Evolutionary conservation across 129 eudicot species (phyloP).

Genomic region (Cynara cardunculus): DNA sequence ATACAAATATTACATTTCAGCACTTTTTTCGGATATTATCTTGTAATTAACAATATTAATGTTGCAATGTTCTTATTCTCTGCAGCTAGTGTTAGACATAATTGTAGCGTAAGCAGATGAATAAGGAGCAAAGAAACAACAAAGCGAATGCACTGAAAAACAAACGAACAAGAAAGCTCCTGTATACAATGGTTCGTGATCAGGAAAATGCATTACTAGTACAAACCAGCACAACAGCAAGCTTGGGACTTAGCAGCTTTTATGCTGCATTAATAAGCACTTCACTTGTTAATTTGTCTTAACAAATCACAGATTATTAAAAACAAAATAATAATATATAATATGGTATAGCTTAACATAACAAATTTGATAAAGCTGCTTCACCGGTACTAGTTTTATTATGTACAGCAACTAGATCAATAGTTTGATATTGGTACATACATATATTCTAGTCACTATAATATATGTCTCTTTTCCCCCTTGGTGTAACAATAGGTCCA

Average conservation of each 20-base stretch:
- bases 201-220: not conserved
- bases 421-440: conserved; percentile 25
- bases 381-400: conserved; percentile 22
- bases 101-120: not conserved
- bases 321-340: conserved; percentile 1
- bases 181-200: not conserved
- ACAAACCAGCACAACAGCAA: not conserved
- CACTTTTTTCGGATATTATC: not conserved
- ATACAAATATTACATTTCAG: not conserved
- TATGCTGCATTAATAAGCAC: not conserved
- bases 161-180: not conserved
- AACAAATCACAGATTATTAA: conserved; percentile 1
- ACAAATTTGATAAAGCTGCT: conserved; percentile 32
- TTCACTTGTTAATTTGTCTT: conserved; percentile 1
- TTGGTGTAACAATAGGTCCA: conserved; percentile 17
- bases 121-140: not conserved
- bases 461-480: conserved; percentile 4
- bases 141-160: not conserved
- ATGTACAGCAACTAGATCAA: conserved; percentile 38
- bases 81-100: not conserved
- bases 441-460: conserved; percentile 20
- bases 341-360: conserved; percentile 12
- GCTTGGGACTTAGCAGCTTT: not conserved
- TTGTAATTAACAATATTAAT: not conserved
- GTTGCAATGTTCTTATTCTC: not conserved